Conservation (phyloP, 164 flowering plant species). For the Annona cherimola region DNA sequence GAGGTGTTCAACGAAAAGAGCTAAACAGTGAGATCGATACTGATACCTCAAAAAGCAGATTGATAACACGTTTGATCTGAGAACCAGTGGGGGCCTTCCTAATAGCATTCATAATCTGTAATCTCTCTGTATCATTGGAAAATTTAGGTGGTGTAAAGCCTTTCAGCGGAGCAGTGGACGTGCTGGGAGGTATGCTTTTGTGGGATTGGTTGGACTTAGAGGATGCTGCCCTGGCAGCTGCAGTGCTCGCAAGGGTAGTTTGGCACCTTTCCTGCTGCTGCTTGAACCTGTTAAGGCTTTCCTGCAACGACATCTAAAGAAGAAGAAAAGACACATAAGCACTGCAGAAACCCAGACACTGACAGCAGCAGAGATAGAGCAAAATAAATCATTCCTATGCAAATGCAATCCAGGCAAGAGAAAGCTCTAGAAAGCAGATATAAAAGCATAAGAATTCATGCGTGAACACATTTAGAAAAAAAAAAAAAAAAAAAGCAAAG, state of each 20-base stretch:
- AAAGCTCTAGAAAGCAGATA: no score
- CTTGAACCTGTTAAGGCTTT: constrained; percentile 43
- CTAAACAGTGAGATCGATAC: not conserved
- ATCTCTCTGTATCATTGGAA: constrained; percentile 34
- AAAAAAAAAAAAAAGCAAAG: no score
- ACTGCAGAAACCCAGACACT: not conserved
- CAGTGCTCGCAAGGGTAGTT: constrained; percentile 38
- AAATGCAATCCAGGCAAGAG: no score
- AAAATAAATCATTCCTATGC: no score
- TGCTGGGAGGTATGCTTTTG: constrained; percentile 22
- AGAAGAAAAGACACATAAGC: not conserved
- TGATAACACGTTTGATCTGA: constrained; percentile 69
- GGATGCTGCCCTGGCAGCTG: constrained; percentile 33
- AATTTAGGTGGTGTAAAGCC: constrained; percentile 41
- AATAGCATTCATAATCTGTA: constrained; percentile 47
- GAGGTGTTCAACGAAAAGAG: not conserved
- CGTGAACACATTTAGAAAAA: no score
- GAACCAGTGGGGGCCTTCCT: constrained; percentile 62
- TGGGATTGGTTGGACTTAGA: constrained; percentile 20
- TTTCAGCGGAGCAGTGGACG: constrained; percentile 14
- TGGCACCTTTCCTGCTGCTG: constrained; percentile 67
- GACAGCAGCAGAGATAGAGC: no score
- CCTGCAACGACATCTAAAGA: constrained; percentile 28
- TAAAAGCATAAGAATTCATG: no score
- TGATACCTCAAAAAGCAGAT: constrained; percentile 49